Evolutionary conservation across 1,284 basidiomycete species (phyloP).

Genomic region (Phylloboletellus chloephorus): DNA sequence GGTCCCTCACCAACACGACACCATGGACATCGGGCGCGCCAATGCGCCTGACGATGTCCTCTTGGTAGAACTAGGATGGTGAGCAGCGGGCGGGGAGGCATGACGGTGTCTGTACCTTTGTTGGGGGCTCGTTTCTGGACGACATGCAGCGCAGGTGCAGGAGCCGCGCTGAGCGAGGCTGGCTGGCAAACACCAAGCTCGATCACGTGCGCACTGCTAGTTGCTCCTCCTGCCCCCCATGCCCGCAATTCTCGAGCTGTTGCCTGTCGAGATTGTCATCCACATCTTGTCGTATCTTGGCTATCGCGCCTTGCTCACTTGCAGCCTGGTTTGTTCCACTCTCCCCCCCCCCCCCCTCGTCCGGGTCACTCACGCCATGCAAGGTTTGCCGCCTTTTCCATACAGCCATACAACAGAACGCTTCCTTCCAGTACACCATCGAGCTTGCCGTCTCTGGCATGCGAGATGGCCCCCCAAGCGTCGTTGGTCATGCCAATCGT

Average conservation of each 20-base stretch:
- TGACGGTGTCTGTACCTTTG: slow-evolving; percentile 20
- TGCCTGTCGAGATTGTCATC: slow-evolving; percentile 36
- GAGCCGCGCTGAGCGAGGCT: slow-evolving; percentile 1
- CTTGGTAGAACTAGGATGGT: slow-evolving; percentile 60
- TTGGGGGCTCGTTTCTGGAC: slow-evolving; percentile 14
- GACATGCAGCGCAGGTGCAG: slow-evolving; percentile 19
- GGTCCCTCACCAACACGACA: slow-evolving; percentile 25
- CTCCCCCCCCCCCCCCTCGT: neutral
- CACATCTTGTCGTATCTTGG: slow-evolving; percentile 33
- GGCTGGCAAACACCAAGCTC: no score
- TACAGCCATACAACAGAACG: slow-evolving; percentile 34
- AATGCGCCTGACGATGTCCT: slow-evolving; percentile 62
- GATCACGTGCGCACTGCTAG: slow-evolving; percentile 25
- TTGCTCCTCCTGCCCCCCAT: no score
- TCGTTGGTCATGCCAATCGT: slow-evolving; percentile 32
- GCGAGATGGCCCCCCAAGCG: slow-evolving; percentile 38
- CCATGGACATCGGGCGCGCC: slow-evolving; percentile 35
- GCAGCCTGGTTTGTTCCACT: slow-evolving; percentile 25
- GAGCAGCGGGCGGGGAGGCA: neutral
- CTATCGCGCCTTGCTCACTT: slow-evolving; percentile 35
- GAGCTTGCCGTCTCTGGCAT: slow-evolving; percentile 49
- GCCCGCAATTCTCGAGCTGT: slow-evolving; percentile 13
- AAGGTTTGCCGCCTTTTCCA: slow-evolving; percentile 46
- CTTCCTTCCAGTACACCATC: slow-evolving; percentile 45
- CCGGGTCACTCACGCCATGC: neutral